Evolutionary conservation across 2,329 filamentous ascomycete species (phyloP).

Genomic region (Pseudogymnoascus destructans): DNA sequence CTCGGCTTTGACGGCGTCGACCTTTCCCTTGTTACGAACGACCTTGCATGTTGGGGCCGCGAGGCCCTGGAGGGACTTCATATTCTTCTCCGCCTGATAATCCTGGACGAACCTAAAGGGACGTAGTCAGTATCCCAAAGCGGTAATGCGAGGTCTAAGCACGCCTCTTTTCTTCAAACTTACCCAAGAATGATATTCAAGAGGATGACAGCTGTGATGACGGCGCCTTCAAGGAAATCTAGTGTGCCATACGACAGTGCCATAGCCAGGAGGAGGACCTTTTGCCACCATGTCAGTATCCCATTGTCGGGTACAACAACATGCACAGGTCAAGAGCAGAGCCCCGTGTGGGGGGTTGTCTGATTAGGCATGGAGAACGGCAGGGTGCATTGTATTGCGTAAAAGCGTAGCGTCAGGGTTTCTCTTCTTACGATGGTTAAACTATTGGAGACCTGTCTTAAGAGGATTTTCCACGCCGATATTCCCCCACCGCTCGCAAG

Average conservation of each 20-base stretch:
- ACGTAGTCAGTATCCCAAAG: constrained; percentile 15
- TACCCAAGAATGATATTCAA: constrained; percentile 56
- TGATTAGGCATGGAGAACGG: not conserved
- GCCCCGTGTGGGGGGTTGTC: not conserved
- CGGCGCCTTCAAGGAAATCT: constrained; percentile 50
- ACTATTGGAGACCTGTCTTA: constrained; percentile 67
- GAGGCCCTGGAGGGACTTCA: constrained; percentile 37
- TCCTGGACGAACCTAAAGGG: constrained; percentile 41
- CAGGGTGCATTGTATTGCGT: constrained; percentile 9
- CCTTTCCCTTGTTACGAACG: constrained; percentile 38
- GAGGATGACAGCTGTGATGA: constrained; percentile 50
- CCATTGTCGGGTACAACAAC: not conserved
- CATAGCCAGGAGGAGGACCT: constrained; percentile 68
- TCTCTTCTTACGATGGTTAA: constrained; percentile 45
- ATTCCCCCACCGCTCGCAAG: constrained; percentile 58
- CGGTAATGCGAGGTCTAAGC: constrained; percentile 13
- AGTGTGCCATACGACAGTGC: constrained; percentile 51
- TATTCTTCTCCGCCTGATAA: constrained; percentile 48
- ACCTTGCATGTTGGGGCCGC: constrained; percentile 41
- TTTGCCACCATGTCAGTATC: constrained; percentile 1
- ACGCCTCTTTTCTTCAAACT: constrained; percentile 17
- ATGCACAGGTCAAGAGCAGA: constrained; percentile 1
- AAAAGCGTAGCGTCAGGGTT: not conserved
- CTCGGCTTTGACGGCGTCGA: constrained; percentile 40
- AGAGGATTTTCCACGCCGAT: constrained; percentile 61